These are phyloP conservation scores for Pythium brassicae DNA, from an alignment of 352 stramenopile genomes.

Conservation along the genomic window DNA sequence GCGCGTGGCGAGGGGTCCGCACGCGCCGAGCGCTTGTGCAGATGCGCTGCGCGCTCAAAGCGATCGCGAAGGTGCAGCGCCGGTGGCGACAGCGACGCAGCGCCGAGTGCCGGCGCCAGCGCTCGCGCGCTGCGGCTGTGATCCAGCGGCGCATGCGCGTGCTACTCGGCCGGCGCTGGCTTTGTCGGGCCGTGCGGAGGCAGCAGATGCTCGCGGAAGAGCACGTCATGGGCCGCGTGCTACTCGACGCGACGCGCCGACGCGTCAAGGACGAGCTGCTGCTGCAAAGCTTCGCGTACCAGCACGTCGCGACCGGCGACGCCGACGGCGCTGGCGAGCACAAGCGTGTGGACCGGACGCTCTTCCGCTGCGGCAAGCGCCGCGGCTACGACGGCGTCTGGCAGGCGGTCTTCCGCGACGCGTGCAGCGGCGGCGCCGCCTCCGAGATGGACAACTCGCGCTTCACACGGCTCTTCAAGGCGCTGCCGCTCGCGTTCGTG, in stretches of 20 bases:
- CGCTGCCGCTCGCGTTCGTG: slow-evolving; percentile 51
- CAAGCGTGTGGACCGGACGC: slow-evolving; percentile 29
- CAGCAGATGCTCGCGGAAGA: slow-evolving; percentile 57
- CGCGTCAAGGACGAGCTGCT: slow-evolving; percentile 56
- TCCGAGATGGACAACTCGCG: slow-evolving; percentile 63
- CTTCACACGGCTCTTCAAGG: slow-evolving; percentile 62
- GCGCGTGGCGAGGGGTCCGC: slow-evolving; percentile 46
- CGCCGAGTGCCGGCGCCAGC: slow-evolving; percentile 20
- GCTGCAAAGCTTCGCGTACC: slow-evolving; percentile 58
- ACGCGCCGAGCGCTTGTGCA: slow-evolving; percentile 38
- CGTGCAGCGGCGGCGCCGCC: slow-evolving; percentile 25
- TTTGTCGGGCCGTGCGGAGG: slow-evolving; percentile 29
- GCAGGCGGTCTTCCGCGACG: slow-evolving; percentile 58
- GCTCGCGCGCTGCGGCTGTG: slow-evolving; percentile 16
- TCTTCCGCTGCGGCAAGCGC: slow-evolving; percentile 30
- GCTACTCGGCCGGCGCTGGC: slow-evolving; percentile 31
- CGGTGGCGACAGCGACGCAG: slow-evolving; percentile 35
- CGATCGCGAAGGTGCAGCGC: slow-evolving; percentile 46
- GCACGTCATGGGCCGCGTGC: slow-evolving; percentile 36
- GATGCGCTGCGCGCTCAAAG: slow-evolving; percentile 34
- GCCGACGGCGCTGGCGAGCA: not conserved
- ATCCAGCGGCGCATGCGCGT: slow-evolving; percentile 41
- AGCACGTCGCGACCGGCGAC: slow-evolving; percentile 17
- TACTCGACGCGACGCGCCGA: slow-evolving; percentile 38
- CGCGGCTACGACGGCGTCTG: slow-evolving; percentile 62